Evolutionary conservation across 345 rosid genomes (phyloP).

Genomic region (Toxicodendron radicans): DNA sequence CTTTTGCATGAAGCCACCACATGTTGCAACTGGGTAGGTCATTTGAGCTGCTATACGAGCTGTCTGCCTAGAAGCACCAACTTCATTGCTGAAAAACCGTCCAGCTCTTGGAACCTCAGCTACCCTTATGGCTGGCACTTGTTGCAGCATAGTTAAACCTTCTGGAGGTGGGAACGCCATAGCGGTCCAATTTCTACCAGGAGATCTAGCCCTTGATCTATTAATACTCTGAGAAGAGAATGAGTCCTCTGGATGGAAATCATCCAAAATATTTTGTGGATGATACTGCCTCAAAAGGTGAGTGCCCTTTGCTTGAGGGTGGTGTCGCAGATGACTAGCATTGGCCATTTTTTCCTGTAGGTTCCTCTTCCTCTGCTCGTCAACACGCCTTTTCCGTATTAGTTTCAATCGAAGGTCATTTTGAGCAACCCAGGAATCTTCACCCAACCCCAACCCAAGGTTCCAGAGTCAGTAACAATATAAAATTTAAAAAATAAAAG

Average conservation of each 20-base stretch:
- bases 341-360: conserved; percentile 16
- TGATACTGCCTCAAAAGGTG: conserved; percentile 20
- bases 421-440: conserved; percentile 31
- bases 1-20: conserved; percentile 21
- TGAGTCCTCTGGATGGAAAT: conserved; percentile 19
- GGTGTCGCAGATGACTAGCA: conserved; percentile 13
- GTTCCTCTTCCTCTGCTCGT: conserved; percentile 18
- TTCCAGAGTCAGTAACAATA: conserved; percentile 14
- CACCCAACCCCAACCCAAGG: conserved; percentile 18
- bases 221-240: conserved; percentile 24
- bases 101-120: conserved; percentile 16
- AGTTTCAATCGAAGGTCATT: conserved; percentile 44
- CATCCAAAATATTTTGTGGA: not conserved
- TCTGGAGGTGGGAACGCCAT: conserved; percentile 25
- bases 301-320: conserved; percentile 22
- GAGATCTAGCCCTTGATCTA: conserved; percentile 33
- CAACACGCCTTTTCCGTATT: conserved; percentile 14
- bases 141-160: conserved; percentile 25
- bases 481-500: not conserved
- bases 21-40: conserved; percentile 15
- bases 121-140: conserved; percentile 18
- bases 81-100: conserved; percentile 6
- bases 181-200: conserved; percentile 20
- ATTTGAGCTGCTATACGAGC: conserved; percentile 13
- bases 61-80: conserved; percentile 11